phyloP scores from a whole-genome alignment of 1,284 basidiomycete species.

The Meripilus lineatus region DNA sequence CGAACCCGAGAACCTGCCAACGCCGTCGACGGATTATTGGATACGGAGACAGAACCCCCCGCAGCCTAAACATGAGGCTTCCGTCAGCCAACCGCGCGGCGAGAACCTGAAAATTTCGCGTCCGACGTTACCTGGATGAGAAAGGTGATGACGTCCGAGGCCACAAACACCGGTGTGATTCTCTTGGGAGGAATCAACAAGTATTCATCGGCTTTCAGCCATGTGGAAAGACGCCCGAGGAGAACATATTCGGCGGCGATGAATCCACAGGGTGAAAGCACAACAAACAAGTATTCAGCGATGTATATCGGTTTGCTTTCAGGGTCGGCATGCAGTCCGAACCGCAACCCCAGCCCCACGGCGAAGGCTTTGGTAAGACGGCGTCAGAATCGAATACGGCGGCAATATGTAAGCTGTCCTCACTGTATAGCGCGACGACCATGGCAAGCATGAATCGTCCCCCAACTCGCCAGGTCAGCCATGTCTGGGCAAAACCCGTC shows the following conservation, averaged over 20 bases:
- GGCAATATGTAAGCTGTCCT: too few relatives aligned
- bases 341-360: slow-evolving; percentile 46
- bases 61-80: slow-evolving; percentile 30
- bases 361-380: slow-evolving; percentile 28
- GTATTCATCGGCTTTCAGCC: slow-evolving; percentile 46
- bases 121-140: slow-evolving; percentile 47
- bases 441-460: slow-evolving; percentile 61
- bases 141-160: slow-evolving; percentile 64
- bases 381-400: slow-evolving; percentile 18
- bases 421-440: slow-evolving; percentile 63
- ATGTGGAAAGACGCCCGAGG: slow-evolving; percentile 54
- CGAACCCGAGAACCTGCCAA: slow-evolving; percentile 12
- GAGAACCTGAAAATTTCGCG: too few relatives aligned
- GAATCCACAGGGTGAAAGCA: slow-evolving; percentile 76
- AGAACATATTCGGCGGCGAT: slow-evolving; percentile 71
- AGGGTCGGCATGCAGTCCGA: slow-evolving; percentile 38
- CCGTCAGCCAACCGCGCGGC: too few relatives aligned
- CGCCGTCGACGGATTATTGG: slow-evolving; percentile 11
- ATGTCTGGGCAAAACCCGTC: slow-evolving; percentile 47
- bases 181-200: slow-evolving; percentile 49
- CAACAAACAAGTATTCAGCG: slow-evolving; percentile 83
- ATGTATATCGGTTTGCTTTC: slow-evolving; percentile 40
- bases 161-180: slow-evolving; percentile 49
- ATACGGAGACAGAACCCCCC: slow-evolving; percentile 34
- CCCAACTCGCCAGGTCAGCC: slow-evolving; percentile 42